Base-by-base conservation (phyloP, 176 grass and related monocot species). In the Aechmea fasciata region DNA sequence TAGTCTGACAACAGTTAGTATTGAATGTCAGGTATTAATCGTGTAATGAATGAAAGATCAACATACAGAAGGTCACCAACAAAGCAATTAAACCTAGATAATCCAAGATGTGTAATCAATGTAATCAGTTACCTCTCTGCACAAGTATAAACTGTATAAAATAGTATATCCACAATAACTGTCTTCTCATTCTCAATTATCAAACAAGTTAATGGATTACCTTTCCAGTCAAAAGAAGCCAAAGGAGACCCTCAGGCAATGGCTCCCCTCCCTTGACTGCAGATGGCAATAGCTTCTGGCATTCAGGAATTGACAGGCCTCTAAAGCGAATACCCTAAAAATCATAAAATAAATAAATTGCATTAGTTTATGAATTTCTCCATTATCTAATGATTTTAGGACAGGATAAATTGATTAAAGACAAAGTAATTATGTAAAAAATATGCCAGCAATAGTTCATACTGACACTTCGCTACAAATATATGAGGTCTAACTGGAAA, bases 141-240 rank as follows among this genome's bases (percentile, higher is more conserved):
- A 41, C 33, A 41, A 6, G 6, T 41, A 41, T 41, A 41, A 41
- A 41, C 33, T 41, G 33, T 41, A 41, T 7, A 41, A 41, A 41
- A 41, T 41, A 41, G 4, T 41, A 41, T 41, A 7, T 7, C 33
- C 33, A 41, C 6, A 41, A 41, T 41, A 41, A 41, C 33, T 41
- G 33, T 41, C 33, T 41, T 41, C 33, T 41, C 4, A 41, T 41
- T 41, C 33, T 41, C 25, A 70, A 48, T 3, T 22, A 69, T 15
- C 50, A 41, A 26, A 64, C 47, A 65, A 48, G 19, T 12, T 23
- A n/a, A 25, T 28, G 3, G 18, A 57, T 68, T 50, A 99, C 94
- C 89, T 99, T 99, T 80, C 89, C 94, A 0, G 89, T 99, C 84
- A 99, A 85, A 73, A 99, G 94, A 85, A 99, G 89, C 94, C 94